Evolutionary conservation across 2,329 filamentous ascomycete genomes (phyloP).

Genomic region (Nannizzia gypsea): DNA sequence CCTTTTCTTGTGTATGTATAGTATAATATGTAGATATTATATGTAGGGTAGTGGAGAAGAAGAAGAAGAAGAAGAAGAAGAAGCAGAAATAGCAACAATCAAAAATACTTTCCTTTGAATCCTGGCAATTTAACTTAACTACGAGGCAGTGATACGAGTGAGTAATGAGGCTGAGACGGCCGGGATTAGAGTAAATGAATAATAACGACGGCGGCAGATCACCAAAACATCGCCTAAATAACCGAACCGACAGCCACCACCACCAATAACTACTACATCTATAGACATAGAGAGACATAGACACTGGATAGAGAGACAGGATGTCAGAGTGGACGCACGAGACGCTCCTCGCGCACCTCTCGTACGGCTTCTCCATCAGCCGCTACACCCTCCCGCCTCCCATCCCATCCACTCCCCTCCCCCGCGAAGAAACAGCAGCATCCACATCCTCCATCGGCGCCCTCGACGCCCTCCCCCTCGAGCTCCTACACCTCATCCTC

Average conservation of each 20-base stretch:
- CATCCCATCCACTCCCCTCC: background rate
- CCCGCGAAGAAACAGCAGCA: background rate
- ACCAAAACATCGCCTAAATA: too few species aligned
- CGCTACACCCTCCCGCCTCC: background rate
- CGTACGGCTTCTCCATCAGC: background rate
- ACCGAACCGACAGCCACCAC: too few species aligned
- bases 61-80: too few species aligned
- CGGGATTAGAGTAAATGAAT: too few species aligned
- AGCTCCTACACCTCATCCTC: conserved; percentile 20
- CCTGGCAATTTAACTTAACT: too few species aligned
- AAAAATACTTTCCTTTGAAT: too few species aligned
- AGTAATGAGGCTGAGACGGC: background rate
- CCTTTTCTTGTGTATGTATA: background rate
- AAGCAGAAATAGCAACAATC: too few species aligned
- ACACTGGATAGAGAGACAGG: background rate
- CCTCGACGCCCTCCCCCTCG: conserved; percentile 15
- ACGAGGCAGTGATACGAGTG: background rate
- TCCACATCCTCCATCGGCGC: background rate
- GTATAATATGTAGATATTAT: too few species aligned
- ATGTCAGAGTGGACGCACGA: background rate
- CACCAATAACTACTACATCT: background rate
- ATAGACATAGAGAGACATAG: background rate
- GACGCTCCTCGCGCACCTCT: background rate
- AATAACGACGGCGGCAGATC: too few species aligned
- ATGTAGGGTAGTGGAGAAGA: too few species aligned